Percentiles rank a stretch among this genome's conserved stretches.
phyloP scores from a whole-genome alignment of 148 eudicot species.

The Polygonum maritimum region DNA sequence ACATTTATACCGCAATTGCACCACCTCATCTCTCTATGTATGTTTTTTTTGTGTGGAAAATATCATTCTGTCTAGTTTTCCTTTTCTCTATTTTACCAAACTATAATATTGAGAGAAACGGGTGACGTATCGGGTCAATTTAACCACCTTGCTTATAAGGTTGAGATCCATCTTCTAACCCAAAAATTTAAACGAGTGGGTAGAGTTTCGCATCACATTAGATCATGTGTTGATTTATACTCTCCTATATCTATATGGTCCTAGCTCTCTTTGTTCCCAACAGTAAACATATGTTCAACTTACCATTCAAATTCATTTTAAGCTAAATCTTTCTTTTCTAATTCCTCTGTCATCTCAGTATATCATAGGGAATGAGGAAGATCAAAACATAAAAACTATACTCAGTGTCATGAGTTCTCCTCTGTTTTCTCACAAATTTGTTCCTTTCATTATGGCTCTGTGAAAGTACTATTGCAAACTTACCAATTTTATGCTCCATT shows the following conservation, averaged over 20 bases:
- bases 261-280: not conserved
- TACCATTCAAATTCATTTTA: not conserved
- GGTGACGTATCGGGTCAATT: too few relatives aligned
- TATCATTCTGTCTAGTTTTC: not conserved
- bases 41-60: not conserved
- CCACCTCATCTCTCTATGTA: conserved; percentile 5
- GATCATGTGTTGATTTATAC: too few relatives aligned
- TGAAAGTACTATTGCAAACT: not conserved
- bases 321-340: not conserved
- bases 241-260: not conserved
- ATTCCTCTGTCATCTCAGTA: not conserved
- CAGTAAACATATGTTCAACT: not conserved
- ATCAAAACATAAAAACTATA: not conserved
- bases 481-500: not conserved
- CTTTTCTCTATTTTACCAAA: not conserved
- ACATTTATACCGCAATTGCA: not conserved
- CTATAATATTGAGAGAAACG: not conserved
- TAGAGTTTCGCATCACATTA: too few relatives aligned
- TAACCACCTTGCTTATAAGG: too few relatives aligned
- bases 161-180: too few relatives aligned
- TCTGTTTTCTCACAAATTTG: not conserved
- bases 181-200: too few relatives aligned
- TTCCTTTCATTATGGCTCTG: not conserved
- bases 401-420: not conserved
- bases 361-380: not conserved